Evolutionary conservation across 2,329 filamentous ascomycete genomes (phyloP).

Genomic region (Calonectria crousiana): DNA sequence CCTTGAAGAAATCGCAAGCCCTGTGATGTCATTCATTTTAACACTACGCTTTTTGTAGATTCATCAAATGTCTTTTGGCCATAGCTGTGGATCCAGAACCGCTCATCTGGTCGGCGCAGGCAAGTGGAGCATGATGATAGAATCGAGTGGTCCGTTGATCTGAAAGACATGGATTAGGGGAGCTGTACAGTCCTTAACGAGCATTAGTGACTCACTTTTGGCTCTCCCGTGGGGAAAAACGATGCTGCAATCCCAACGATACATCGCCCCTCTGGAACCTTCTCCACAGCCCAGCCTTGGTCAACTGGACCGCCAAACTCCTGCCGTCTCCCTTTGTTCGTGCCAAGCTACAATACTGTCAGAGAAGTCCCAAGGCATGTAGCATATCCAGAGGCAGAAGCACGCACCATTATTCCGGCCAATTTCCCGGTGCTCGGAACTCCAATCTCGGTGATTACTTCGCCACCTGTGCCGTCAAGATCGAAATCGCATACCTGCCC

Average conservation of each 20-base stretch:
- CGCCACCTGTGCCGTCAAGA: neutral
- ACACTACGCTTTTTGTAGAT: too few species aligned
- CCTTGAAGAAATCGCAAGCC: neutral
- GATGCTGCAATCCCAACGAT: slow-evolving; percentile 7
- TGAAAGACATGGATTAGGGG: neutral
- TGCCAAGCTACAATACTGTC: neutral
- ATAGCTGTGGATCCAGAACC: too few species aligned
- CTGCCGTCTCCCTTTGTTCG: neutral
- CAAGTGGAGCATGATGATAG: neutral
- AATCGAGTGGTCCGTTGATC: neutral
- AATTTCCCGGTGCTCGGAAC: neutral
- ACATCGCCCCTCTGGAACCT: neutral
- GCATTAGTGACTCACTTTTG: neutral
- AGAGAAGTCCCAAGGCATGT: neutral
- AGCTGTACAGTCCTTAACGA: neutral
- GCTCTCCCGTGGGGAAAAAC: neutral
- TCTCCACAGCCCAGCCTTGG: neutral
- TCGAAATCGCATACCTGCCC: neutral
- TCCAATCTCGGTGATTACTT: slow-evolving; percentile 19
- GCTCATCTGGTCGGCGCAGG: neutral
- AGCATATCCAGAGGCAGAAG: too few species aligned
- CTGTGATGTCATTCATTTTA: neutral
- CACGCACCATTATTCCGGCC: slow-evolving; percentile 15
- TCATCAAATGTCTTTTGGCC: too few species aligned
- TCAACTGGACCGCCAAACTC: neutral